A percentile compares a stretch with the other conserved stretches of the same genome.
Evolutionary conservation across 1,284 basidiomycete genomes (phyloP).

Genomic region (Moesziomyces sp.): DNA sequence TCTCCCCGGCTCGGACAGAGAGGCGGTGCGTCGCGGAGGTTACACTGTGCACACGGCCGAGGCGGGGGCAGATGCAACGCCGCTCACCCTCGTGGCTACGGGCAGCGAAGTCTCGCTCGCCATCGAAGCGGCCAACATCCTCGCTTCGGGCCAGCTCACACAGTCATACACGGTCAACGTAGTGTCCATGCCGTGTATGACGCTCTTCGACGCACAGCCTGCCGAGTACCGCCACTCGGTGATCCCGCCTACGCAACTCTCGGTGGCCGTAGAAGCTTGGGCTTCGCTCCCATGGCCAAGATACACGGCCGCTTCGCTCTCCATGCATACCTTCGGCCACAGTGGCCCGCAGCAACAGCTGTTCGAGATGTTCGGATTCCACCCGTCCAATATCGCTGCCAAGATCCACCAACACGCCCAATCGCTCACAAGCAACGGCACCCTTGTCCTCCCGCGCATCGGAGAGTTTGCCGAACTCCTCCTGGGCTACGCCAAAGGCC

Average conservation of each 20-base stretch:
- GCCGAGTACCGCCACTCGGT: slow-evolving; percentile 83
- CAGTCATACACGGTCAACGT: slow-evolving; percentile 76
- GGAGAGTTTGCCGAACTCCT: slow-evolving; percentile 19
- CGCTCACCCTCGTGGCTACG: slow-evolving; percentile 82
- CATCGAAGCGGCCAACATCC: slow-evolving; percentile 81
- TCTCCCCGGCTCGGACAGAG: slow-evolving; percentile 84
- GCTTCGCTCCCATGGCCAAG: slow-evolving; percentile 59
- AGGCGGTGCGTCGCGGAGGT: slow-evolving; percentile 82
- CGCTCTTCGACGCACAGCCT: slow-evolving; percentile 85
- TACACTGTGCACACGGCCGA: slow-evolving; percentile 84
- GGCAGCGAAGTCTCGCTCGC: slow-evolving; percentile 88
- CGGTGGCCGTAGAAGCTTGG: slow-evolving; percentile 86
- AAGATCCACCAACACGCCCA: slow-evolving; percentile 75
- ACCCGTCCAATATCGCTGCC: slow-evolving; percentile 76
- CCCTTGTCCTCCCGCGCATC: slow-evolving; percentile 5
- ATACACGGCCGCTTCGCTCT: slow-evolving; percentile 54
- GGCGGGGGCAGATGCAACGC: slow-evolving; percentile 70
- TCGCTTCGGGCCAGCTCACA: slow-evolving; percentile 73
- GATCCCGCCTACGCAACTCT: slow-evolving; percentile 84
- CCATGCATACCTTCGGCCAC: slow-evolving; percentile 72
- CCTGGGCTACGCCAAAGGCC: slow-evolving; percentile 10
- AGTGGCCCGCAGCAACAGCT: slow-evolving; percentile 89
- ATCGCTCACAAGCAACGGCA: not conserved
- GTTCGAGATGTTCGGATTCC: slow-evolving; percentile 71
- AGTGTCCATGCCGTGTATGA: slow-evolving; percentile 87